Base-by-base conservation (phyloP, 176 grass and related monocot species). In the Alopecurus myosuroides region DNA sequence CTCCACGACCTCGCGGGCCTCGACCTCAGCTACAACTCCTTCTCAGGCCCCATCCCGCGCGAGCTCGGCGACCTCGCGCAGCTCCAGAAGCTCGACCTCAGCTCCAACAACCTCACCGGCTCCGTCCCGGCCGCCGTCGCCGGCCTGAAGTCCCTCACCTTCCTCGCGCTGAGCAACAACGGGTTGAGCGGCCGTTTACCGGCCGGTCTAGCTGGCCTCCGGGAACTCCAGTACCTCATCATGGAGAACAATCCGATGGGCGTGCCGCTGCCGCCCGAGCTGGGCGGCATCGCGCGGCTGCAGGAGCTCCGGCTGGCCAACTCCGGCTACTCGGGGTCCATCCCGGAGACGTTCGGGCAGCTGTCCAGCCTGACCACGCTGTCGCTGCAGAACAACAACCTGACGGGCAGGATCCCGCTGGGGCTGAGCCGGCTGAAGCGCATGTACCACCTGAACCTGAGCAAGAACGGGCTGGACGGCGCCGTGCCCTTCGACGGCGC, bases 1-100 rank as follows among this genome's bases (percentile, higher is more conserved):
- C 80, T 99, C 1, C 41, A 26, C 0, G 84, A 75, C 30, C 76
- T 99, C 3, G 78, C 53, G 18, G 93, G 94, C 4, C 93, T 99
- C 61, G 97, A 99, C 68, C 88, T 99, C 35, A 99, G 97, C 89
- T 96, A 99, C 78, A 99, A 99, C 83, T 92, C 86, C 77, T 86
- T 99, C 65, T 82, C 97, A 0, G 97, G 97, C 0, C 0, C 84
- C 73, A 91, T 99, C 78, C 97, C 97, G 11, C 34, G 53, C 52
- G 62, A 77, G 11, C 84, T 99, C 51, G 93, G 97, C 18, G 42
- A 84, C 14, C 82, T 99, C 25, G 4, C 36, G 0, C 84, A 85
- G 56, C 91, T 99, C 35, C 97, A 99, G 75, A 99, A 99, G 77
- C 93, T 99, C 7, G 97, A 99, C 80, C 75, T 99, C 13, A 96